These are phyloP conservation scores for Fusarium brachygibbosum DNA, from an alignment of 2,329 filamentous ascomycete genomes.

Conservation along the genomic window DNA sequence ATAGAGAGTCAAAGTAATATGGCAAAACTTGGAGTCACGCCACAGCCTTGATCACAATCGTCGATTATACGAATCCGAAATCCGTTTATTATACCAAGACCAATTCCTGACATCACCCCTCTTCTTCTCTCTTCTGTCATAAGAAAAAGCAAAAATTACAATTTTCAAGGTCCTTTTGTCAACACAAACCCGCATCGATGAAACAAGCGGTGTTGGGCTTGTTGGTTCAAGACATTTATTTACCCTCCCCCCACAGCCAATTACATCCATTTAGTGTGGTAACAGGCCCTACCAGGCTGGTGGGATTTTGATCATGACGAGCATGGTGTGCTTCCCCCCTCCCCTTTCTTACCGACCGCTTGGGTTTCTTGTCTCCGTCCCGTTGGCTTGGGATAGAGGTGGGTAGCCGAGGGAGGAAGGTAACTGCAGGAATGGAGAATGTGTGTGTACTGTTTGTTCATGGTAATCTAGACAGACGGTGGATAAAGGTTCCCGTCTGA, in stretches of 20 bases:
- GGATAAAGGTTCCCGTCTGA: slow-evolving; percentile 24
- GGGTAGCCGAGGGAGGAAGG: slow-evolving; percentile 13
- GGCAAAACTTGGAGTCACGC: not conserved
- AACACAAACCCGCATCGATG: not conserved
- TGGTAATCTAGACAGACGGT: slow-evolving; percentile 3
- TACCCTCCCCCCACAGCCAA: not conserved
- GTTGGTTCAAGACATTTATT: slow-evolving; percentile 8
- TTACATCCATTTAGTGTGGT: slow-evolving; percentile 5
- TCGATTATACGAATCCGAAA: not conserved
- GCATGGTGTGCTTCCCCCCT: not conserved
- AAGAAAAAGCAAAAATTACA: not conserved
- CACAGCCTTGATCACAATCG: not conserved
- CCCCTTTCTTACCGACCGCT: slow-evolving; percentile 18
- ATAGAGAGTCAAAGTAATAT: not conserved
- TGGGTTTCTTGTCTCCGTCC: slow-evolving; percentile 13
- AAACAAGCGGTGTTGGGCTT: slow-evolving; percentile 31
- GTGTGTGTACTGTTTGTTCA: too few species aligned
- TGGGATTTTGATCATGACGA: not conserved
- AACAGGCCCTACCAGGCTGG: slow-evolving; percentile 30
- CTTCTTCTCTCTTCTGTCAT: not conserved
- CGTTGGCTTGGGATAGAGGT: slow-evolving; percentile 11
- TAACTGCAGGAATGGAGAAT: not conserved
- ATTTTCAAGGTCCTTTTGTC: slow-evolving; percentile 39
- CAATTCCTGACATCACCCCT: not conserved
- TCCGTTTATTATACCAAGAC: not conserved